These are phyloP conservation scores for Trapa incisa DNA, from an alignment of 345 rosid species.

Conservation along the genomic window DNA sequence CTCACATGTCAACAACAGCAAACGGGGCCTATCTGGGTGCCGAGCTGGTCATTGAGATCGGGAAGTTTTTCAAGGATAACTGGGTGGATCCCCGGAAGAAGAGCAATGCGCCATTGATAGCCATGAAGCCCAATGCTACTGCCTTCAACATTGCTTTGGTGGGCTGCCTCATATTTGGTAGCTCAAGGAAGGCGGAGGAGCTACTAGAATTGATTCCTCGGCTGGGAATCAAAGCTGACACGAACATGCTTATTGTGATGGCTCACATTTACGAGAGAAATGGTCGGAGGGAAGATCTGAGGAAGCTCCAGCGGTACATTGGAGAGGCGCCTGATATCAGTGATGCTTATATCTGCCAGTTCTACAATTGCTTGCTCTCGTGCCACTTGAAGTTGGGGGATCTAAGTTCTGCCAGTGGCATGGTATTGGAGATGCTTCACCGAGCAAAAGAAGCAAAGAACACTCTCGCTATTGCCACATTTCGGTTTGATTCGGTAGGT, in stretches of 20 bases:
- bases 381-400: conserved; percentile 83
- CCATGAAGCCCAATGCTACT: conserved; percentile 74
- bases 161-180: conserved; percentile 68
- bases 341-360: conserved; percentile 64
- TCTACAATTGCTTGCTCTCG: conserved; percentile 57
- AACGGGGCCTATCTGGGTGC: conserved; percentile 77
- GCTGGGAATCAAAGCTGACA: conserved; percentile 47
- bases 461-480: conserved; percentile 54
- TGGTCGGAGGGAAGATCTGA: conserved; percentile 71
- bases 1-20: conserved; percentile 53
- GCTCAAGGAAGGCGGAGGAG: conserved; percentile 84
- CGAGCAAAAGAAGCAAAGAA: conserved; percentile 66
- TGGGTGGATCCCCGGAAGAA: conserved; percentile 79
- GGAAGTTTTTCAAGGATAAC: conserved; percentile 59
- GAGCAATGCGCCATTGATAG: conserved; percentile 62
- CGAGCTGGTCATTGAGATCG: conserved; percentile 81
- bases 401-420: conserved; percentile 62
- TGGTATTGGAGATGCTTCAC: conserved; percentile 82
- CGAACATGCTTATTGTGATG: conserved; percentile 51
- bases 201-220: conserved; percentile 71
- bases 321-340: conserved; percentile 59
- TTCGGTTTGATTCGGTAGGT: conserved; percentile 15
- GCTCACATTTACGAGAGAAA: conserved; percentile 81
- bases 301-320: conserved; percentile 72
- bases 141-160: conserved; percentile 65